These are phyloP conservation scores for Thelonectria blattea DNA, from an alignment of 2,329 filamentous ascomycete species.

Conservation along the genomic window DNA sequence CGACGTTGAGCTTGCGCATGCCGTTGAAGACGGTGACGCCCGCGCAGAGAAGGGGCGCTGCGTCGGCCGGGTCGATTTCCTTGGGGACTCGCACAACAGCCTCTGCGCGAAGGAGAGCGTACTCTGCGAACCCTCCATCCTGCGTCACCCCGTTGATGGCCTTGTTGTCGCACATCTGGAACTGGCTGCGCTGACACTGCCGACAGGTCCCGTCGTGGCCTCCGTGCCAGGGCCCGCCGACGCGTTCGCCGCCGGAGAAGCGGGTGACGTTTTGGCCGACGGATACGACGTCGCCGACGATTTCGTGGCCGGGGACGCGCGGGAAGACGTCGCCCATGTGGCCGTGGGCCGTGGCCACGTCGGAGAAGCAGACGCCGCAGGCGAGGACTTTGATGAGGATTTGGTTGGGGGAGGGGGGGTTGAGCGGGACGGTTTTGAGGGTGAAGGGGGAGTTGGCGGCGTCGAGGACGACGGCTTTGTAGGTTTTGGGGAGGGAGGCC, in stretches of 20 bases:
- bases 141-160: slow-evolving; percentile 68
- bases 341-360: slow-evolving; percentile 56
- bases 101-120: slow-evolving; percentile 64
- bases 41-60: slow-evolving; percentile 67
- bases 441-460: slow-evolving; percentile 57
- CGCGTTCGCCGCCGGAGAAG: slow-evolving; percentile 68
- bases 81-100: slow-evolving; percentile 63
- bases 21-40: slow-evolving; percentile 69
- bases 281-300: slow-evolving; percentile 70
- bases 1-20: slow-evolving; percentile 60
- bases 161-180: slow-evolving; percentile 71
- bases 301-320: slow-evolving; percentile 72
- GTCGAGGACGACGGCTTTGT: slow-evolving; percentile 69
- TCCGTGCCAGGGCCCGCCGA: slow-evolving; percentile 58
- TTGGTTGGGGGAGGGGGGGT: slow-evolving; percentile 60
- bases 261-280: slow-evolving; percentile 62
- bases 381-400: slow-evolving; percentile 75
- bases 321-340: slow-evolving; percentile 63
- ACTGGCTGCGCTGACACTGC: slow-evolving; percentile 66
- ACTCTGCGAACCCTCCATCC: slow-evolving; percentile 74
- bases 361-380: slow-evolving; percentile 74
- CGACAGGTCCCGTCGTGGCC: slow-evolving; percentile 68
- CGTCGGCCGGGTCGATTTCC: slow-evolving; percentile 57
- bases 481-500: slow-evolving; percentile 64
- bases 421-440: slow-evolving; percentile 65